Percentiles rank a stretch among this genome's conserved stretches.
phyloP scores from a whole-genome alignment of 1,139 yeast species.

The Hemisphaericaspora subhashii region DNA sequence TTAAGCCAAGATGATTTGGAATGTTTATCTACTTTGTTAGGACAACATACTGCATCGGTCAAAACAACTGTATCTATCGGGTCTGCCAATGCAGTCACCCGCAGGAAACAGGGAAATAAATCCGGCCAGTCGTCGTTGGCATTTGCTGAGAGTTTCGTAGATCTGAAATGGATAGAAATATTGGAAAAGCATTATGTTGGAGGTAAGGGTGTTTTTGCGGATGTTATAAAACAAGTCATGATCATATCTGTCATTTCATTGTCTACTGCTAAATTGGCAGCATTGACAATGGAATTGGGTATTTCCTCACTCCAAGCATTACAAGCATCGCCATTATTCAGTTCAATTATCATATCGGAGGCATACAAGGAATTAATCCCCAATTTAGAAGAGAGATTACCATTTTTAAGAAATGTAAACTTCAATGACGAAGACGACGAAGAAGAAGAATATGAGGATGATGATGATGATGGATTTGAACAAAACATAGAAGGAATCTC shows the following conservation, averaged over 20 bases:
- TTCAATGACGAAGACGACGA: conserved; percentile 12
- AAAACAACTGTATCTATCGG: conserved; percentile 15
- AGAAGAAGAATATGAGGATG: conserved; percentile 31
- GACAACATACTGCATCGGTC: conserved; percentile 28
- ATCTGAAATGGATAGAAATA: conserved; percentile 54
- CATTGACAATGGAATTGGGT: conserved; percentile 41
- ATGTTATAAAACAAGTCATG: conserved; percentile 47
- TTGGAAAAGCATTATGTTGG: conserved; percentile 57
- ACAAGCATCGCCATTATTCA: conserved; percentile 50
- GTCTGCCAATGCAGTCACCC: conserved; percentile 16
- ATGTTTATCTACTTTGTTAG: conserved; percentile 44
- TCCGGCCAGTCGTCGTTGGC: conserved; percentile 6
- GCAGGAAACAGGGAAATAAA: conserved; percentile 10
- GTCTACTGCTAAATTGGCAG: conserved; percentile 44
- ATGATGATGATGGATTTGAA: conserved; percentile 11
- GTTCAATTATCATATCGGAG: conserved; percentile 50
- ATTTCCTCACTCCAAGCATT: conserved; percentile 42
- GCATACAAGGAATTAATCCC: conserved; percentile 47
- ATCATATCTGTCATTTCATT: conserved; percentile 53
- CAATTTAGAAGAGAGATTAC: conserved; percentile 48
- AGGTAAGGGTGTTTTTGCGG: conserved; percentile 55
- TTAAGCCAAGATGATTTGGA: conserved; percentile 45
- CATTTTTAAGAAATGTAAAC: conserved; percentile 31
- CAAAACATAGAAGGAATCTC: conserved; percentile 41
- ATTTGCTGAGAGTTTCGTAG: conserved; percentile 55